Conservation (phyloP, 345 rosid genomes). For the Heritiera fomes region DNA sequence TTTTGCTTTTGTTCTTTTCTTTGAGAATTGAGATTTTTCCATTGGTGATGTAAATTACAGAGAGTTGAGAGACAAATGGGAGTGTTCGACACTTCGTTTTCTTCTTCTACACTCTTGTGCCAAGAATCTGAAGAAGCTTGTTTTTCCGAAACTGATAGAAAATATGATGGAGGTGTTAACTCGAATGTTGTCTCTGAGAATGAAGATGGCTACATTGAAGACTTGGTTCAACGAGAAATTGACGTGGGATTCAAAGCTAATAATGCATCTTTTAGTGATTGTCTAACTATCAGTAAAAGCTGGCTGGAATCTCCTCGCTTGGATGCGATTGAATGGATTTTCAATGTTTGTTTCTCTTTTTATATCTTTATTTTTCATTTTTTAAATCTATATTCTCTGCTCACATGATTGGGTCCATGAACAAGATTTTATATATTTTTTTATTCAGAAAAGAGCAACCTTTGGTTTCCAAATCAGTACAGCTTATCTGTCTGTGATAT, state of each 20-base stretch:
- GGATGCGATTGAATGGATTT: slow-evolving; percentile 73
- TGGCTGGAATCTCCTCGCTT: slow-evolving; percentile 52
- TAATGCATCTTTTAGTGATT: slow-evolving; percentile 24
- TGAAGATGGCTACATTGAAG: slow-evolving; percentile 46
- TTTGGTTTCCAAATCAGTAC: slow-evolving; percentile 69
- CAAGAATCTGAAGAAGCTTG: slow-evolving; percentile 53
- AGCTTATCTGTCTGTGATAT: slow-evolving; percentile 64
- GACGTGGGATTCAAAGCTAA: slow-evolving; percentile 28
- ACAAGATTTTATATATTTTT: background rate
- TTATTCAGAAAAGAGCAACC: slow-evolving; percentile 52
- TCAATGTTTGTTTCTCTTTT: slow-evolving; percentile 46
- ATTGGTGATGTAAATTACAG: slow-evolving; percentile 17
- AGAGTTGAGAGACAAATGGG: slow-evolving; percentile 33
- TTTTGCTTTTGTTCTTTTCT: slow-evolving; percentile 27
- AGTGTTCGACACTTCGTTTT: slow-evolving; percentile 30
- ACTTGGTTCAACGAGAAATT: slow-evolving; percentile 40
- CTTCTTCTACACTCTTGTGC: slow-evolving; percentile 55
- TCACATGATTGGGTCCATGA: background rate
- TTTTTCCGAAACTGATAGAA: slow-evolving; percentile 14
- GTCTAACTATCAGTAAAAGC: background rate
- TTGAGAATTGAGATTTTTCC: slow-evolving; percentile 1
- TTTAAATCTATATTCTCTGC: background rate
- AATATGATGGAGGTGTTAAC: slow-evolving; percentile 21
- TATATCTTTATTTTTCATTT: too few species aligned
- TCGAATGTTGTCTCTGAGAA: slow-evolving; percentile 22